Conservation (phyloP, 2,329 filamentous ascomycete species). For the Remersonia thermophila region DNA sequence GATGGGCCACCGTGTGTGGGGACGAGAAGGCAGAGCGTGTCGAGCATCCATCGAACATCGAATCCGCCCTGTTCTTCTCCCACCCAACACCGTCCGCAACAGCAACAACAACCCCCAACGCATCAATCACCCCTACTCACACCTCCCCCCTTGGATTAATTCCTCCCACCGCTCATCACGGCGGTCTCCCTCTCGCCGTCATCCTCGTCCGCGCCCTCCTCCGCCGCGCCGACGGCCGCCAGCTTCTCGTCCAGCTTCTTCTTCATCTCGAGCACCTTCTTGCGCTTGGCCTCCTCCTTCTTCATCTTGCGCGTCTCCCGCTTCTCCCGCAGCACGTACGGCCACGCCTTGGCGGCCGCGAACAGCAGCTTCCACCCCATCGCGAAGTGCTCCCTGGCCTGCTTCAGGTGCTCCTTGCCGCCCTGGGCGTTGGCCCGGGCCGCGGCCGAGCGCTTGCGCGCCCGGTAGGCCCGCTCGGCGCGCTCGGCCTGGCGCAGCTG, state of each 20-base stretch:
- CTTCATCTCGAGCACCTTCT: constrained; percentile 23
- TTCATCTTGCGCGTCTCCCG: constrained; percentile 21
- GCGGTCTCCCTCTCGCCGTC: not conserved
- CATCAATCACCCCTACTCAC: constrained; percentile 1
- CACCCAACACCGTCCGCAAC: no score
- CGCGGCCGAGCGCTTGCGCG: constrained; percentile 28
- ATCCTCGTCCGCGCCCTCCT: constrained; percentile 1
- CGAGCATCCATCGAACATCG: no score
- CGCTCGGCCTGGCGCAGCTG: constrained; percentile 26
- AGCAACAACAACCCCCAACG: no score
- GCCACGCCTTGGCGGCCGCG: constrained; percentile 22
- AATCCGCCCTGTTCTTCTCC: no score
- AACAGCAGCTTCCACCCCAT: constrained; percentile 23
- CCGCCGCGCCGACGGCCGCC: not conserved
- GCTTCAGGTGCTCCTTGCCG: constrained; percentile 27
- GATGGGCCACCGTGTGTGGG: no score
- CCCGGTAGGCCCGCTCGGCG: constrained; percentile 29
- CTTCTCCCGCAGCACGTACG: constrained; percentile 27
- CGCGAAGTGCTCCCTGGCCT: constrained; percentile 26
- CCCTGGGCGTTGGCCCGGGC: constrained; percentile 27
- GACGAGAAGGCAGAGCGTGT: no score
- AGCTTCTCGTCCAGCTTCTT: constrained; percentile 18
- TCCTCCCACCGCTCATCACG: no score
- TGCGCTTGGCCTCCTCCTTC: constrained; percentile 21
- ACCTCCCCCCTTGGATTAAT: not conserved